Conservation (phyloP, 1,139 yeast species). For the Pichia sp. region DNA sequence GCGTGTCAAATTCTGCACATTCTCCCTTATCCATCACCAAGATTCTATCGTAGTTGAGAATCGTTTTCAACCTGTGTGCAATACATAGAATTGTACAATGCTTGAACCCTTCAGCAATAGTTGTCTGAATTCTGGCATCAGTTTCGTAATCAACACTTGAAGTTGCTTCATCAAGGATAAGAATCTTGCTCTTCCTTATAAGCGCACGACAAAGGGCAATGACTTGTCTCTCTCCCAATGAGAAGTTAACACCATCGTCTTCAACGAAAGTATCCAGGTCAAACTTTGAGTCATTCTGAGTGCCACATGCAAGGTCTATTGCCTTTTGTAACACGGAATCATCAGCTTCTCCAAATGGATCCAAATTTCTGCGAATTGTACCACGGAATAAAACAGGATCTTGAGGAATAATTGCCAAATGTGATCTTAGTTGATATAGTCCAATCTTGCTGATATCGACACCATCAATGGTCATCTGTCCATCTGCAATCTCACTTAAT, state of each 20-base stretch:
- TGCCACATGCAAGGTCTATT: constrained; percentile 35
- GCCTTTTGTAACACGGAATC: constrained; percentile 41
- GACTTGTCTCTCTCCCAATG: constrained; percentile 49
- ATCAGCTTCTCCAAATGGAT: constrained; percentile 32
- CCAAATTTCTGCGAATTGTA: constrained; percentile 34
- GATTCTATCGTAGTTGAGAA: constrained; percentile 43
- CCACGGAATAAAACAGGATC: constrained; percentile 40
- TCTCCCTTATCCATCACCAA: constrained; percentile 45
- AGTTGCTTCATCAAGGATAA: constrained; percentile 51
- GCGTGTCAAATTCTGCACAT: constrained; percentile 42
- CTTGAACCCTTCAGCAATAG: constrained; percentile 39
- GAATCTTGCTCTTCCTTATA: constrained; percentile 42
- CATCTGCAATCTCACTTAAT: constrained; percentile 27
- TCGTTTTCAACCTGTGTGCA: constrained; percentile 51
- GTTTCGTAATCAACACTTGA: constrained; percentile 52
- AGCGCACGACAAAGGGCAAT: constrained; percentile 49
- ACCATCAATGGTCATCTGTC: constrained; percentile 31
- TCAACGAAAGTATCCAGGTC: constrained; percentile 45
- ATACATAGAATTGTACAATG: constrained; percentile 47
- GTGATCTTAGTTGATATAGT: constrained; percentile 29
- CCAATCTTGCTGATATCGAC: constrained; percentile 31
- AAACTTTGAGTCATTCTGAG: constrained; percentile 25
- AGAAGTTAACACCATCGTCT: constrained; percentile 40
- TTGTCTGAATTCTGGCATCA: constrained; percentile 42
- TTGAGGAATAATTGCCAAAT: constrained; percentile 38